A percentile compares a stretch with the other conserved stretches of the same genome.
phyloP scores from a whole-genome alignment of 805 yeast species.

The Kuraishia ogatae region DNA sequence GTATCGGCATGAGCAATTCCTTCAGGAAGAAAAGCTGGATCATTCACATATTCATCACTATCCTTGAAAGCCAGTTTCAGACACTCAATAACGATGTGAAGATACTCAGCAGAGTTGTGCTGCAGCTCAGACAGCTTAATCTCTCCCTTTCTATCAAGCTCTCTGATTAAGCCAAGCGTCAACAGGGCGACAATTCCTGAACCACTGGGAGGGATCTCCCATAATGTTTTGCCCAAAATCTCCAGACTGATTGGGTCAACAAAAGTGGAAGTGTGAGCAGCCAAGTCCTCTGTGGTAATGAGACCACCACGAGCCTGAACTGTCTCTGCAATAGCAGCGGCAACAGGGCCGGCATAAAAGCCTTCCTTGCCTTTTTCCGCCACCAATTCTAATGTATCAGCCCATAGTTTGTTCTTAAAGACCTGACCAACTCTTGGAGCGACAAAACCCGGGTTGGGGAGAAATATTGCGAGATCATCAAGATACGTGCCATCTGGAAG shows the following conservation, averaged over 20 bases:
- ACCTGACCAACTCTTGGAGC: slow-evolving; percentile 56
- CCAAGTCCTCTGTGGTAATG: slow-evolving; percentile 46
- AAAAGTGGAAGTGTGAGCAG: slow-evolving; percentile 46
- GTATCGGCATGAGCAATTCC: slow-evolving; percentile 23
- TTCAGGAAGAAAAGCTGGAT: slow-evolving; percentile 28
- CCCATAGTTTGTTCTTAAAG: slow-evolving; percentile 41
- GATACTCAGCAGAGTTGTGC: slow-evolving; percentile 65
- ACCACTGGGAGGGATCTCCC: slow-evolving; percentile 85
- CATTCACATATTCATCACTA: slow-evolving; percentile 66
- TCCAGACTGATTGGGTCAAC: slow-evolving; percentile 56
- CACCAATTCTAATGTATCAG: slow-evolving; percentile 40
- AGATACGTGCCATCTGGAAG: slow-evolving; percentile 19
- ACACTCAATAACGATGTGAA: slow-evolving; percentile 64
- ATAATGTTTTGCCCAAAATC: slow-evolving; percentile 44
- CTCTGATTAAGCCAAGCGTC: slow-evolving; percentile 57
- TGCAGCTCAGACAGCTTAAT: slow-evolving; percentile 33
- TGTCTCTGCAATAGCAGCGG: slow-evolving; percentile 51
- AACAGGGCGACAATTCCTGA: slow-evolving; percentile 72
- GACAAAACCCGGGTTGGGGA: slow-evolving; percentile 26
- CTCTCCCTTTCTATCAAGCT: slow-evolving; percentile 35
- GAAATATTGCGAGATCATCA: slow-evolving; percentile 23
- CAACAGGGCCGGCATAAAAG: slow-evolving; percentile 65
- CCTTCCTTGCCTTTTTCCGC: slow-evolving; percentile 54
- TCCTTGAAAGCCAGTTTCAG: slow-evolving; percentile 67
- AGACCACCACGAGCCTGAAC: slow-evolving; percentile 47